These are phyloP conservation scores for Diaporthe amygdali DNA, from an alignment of 2,329 filamentous ascomycete species.

Conservation along the genomic window DNA sequence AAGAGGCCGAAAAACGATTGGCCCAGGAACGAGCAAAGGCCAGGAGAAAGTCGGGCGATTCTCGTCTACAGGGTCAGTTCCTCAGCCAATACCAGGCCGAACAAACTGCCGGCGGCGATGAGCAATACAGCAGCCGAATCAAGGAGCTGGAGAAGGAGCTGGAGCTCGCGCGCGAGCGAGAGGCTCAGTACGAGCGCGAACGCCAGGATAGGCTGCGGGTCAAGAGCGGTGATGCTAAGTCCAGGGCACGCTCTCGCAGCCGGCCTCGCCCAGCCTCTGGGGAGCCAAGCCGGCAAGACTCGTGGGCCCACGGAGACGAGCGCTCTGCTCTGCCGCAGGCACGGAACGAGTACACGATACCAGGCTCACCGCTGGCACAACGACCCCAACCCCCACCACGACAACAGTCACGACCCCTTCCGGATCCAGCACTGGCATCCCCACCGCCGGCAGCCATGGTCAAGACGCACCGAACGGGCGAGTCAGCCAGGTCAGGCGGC, in stretches of 20 bases:
- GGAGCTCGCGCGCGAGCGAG: slow-evolving; percentile 65
- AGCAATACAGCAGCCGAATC: slow-evolving; percentile 70
- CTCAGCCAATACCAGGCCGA: slow-evolving; percentile 86
- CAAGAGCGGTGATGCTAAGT: slow-evolving; percentile 35
- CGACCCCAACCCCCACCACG: slow-evolving; percentile 33
- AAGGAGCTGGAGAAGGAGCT: slow-evolving; percentile 79
- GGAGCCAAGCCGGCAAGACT: slow-evolving; percentile 60
- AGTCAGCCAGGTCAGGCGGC: slow-evolving; percentile 34
- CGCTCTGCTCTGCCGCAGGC: slow-evolving; percentile 66
- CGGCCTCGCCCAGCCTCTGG: slow-evolving; percentile 37
- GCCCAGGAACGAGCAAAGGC: slow-evolving; percentile 69
- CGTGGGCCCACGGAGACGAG: slow-evolving; percentile 61
- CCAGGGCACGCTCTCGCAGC: slow-evolving; percentile 47
- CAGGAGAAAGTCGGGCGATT: slow-evolving; percentile 61
- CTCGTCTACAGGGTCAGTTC: slow-evolving; percentile 79
- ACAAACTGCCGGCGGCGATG: slow-evolving; percentile 51
- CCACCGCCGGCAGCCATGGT: slow-evolving; percentile 31
- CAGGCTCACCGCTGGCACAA: slow-evolving; percentile 27
- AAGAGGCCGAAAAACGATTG: slow-evolving; percentile 71
- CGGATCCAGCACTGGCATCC: slow-evolving; percentile 40
- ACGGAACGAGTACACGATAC: slow-evolving; percentile 49
- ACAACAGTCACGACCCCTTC: slow-evolving; percentile 44
- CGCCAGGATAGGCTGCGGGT: slow-evolving; percentile 55
- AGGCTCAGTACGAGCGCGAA: slow-evolving; percentile 66
- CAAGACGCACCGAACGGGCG: slow-evolving; percentile 39